phyloP scores from a whole-genome alignment of 164 flowering plant genomes.

The Dillenia suffruticosa region DNA sequence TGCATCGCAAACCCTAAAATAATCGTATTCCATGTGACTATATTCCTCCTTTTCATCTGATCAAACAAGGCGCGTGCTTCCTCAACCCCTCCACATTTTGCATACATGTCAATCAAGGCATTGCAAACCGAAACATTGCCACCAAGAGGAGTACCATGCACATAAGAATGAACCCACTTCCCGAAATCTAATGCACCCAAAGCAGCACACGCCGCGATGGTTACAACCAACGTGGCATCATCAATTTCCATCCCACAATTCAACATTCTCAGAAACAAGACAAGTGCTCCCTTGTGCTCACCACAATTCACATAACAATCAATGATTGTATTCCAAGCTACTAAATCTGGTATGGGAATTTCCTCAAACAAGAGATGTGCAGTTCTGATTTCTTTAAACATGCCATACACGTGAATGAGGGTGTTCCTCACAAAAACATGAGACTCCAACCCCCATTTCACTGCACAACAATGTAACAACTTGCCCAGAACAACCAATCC shows the following conservation, averaged over 20 bases:
- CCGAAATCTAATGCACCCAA: conserved; percentile 44
- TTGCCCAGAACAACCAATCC: conserved; percentile 30
- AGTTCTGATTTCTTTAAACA: conserved; percentile 26
- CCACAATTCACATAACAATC: conserved; percentile 36
- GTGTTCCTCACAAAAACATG: conserved; percentile 54
- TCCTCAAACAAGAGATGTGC: conserved; percentile 46
- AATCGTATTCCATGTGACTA: conserved; percentile 51
- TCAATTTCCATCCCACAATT: conserved; percentile 28
- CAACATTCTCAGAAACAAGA: conserved; percentile 34
- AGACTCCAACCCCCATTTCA: conserved; percentile 39
- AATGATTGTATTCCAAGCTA: conserved; percentile 57
- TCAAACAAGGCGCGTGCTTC: conserved; percentile 30
- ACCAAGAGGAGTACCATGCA: conserved; percentile 10
- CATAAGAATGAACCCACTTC: conserved; percentile 38
- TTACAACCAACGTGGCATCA: conserved; percentile 43
- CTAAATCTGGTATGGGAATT: conserved; percentile 36
- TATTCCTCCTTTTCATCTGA: conserved; percentile 26
- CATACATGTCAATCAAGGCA: conserved; percentile 49
- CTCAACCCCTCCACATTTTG: conserved; percentile 48
- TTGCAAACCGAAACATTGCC: conserved; percentile 22
- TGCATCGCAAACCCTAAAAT: conserved; percentile 53
- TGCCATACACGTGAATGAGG: conserved; percentile 46
- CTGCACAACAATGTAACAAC: conserved; percentile 36
- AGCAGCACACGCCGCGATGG: conserved; percentile 41
- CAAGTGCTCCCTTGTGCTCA: conserved; percentile 32